phyloP scores from a whole-genome alignment of 257 asterid genomes.

The Ajuga chamaepitys region DNA sequence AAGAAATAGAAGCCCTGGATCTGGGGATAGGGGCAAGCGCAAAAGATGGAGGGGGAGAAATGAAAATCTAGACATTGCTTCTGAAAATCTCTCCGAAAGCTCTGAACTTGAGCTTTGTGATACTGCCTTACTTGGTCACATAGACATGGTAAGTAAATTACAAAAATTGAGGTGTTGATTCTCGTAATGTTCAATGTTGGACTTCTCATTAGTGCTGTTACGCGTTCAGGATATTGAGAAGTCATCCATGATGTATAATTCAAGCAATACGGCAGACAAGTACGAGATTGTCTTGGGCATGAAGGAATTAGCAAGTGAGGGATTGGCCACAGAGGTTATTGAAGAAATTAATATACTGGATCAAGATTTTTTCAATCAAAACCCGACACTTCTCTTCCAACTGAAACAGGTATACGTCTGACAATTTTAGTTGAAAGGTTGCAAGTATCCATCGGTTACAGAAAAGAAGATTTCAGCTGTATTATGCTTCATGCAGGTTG shows the following conservation, averaged over 20 bases:
- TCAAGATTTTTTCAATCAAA: slow-evolving; percentile 64
- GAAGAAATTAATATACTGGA: slow-evolving; percentile 72
- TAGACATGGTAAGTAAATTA: slow-evolving; percentile 23
- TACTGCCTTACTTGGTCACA: slow-evolving; percentile 22
- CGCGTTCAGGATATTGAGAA: slow-evolving; percentile 47
- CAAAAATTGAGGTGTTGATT: slow-evolving; percentile 8
- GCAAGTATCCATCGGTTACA: not conserved
- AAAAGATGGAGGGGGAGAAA: slow-evolving; percentile 92
- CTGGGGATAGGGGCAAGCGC: slow-evolving; percentile 77
- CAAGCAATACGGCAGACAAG: slow-evolving; percentile 40
- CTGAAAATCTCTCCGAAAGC: slow-evolving; percentile 40
- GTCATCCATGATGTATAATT: slow-evolving; percentile 26
- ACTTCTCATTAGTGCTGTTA: slow-evolving; percentile 14
- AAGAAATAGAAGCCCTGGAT: slow-evolving; percentile 44
- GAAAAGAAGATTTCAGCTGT: slow-evolving; percentile 4
- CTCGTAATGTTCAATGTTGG: not conserved
- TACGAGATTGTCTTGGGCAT: slow-evolving; percentile 53
- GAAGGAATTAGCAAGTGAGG: slow-evolving; percentile 75
- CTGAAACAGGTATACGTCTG: slow-evolving; percentile 67
- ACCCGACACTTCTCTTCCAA: slow-evolving; percentile 72
- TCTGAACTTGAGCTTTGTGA: slow-evolving; percentile 37
- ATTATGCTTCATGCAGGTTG: slow-evolving; percentile 55
- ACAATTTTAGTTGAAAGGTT: not conserved
- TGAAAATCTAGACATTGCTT: slow-evolving; percentile 39
- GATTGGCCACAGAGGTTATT: slow-evolving; percentile 85